Base-by-base conservation (phyloP, 495 filamentous ascomycete species). In the Xylaria flabelliformis region DNA sequence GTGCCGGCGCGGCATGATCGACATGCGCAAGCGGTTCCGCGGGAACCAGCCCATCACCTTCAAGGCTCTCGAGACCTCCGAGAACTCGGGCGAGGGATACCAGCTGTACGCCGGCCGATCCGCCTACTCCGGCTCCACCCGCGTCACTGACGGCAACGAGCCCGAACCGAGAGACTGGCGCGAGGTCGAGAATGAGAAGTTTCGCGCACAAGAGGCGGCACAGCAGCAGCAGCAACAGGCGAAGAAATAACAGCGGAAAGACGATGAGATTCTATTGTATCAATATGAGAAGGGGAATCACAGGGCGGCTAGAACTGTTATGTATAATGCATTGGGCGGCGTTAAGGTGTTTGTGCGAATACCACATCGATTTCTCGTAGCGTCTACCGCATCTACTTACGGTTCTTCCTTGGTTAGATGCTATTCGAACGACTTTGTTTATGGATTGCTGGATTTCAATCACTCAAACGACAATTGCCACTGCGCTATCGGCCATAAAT, bases 1-100 rank as follows among this genome's bases (percentile, higher is more conserved):
- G 79, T 99, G 96, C 89, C 97, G 97, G 77, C 92, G 95, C 68
- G 96, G 97, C 64, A 89, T 97, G 90, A 89, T 98, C 77, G 96
- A 99, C 83, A 99, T 99, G 97, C 92, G 97, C 78, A 99, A 99
- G 82, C 91, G 97, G 29, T 98, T 99, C 84, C 88, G 97, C 55
- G 97, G 96, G n/a, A 98, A 99, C 83, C 88, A 92, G 74, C 94
- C 96, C 56, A 86, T 97, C 73, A 86, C 89, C 34, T 86, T 92
- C 36, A 74, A 76, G 50, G 82, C 84, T 61, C 84, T 89, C 72
- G 90, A 94, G 75, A 86, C 92, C 61, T 85, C 84, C 48, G 88
- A 87, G 42, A 83, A 85, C 55, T 78, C 83, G 26, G 80, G 82
- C 61, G 85, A 85, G 26, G 84, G 85, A 7, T 85, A 86, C 69